Conservation (phyloP, 2,329 filamentous ascomycete species). For the Phaeosphaeriaceae sp. region DNA sequence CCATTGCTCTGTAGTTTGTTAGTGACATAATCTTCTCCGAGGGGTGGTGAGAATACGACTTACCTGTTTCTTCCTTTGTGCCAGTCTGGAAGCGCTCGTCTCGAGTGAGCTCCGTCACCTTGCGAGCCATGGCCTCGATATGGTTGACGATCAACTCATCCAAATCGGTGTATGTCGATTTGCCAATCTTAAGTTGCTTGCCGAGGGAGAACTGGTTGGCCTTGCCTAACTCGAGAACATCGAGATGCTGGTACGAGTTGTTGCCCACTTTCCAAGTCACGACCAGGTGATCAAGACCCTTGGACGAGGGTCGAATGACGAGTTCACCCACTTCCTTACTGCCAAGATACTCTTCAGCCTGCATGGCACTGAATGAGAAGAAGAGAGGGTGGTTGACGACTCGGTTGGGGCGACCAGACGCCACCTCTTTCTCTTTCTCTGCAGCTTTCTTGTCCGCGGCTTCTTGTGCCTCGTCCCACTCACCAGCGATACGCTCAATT, state of each 20-base stretch:
- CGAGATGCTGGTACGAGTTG: constrained; percentile 95
- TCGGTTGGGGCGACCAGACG: constrained; percentile 83
- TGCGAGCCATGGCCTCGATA: constrained; percentile 96
- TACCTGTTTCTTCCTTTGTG: constrained; percentile 83
- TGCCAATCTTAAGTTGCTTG: constrained; percentile 82
- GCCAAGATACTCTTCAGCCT: constrained; percentile 92
- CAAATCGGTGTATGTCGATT: constrained; percentile 92
- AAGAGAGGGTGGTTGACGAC: constrained; percentile 99
- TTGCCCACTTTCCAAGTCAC: constrained; percentile 98
- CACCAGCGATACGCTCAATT: constrained; percentile 72
- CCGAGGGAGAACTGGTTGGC: constrained; percentile 96
- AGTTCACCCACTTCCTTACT: constrained; percentile 86
- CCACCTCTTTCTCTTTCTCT: constrained; percentile 83
- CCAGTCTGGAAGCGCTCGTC: constrained; percentile 92
- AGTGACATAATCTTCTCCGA: constrained; percentile 8
- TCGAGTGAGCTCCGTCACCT: constrained; percentile 94
- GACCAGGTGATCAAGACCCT: constrained; percentile 92
- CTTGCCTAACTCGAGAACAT: constrained; percentile 95
- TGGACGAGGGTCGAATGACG: constrained; percentile 93
- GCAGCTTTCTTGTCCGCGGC: constrained; percentile 77
- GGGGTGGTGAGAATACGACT: constrained; percentile 46
- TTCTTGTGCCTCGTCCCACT: constrained; percentile 89
- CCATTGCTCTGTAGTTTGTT: constrained; percentile 76
- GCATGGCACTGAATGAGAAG: constrained; percentile 87
- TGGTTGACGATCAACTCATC: constrained; percentile 98